Evolutionary conservation across 116 monocot genomes (phyloP).

Genomic region (Cymodocea nodosa): DNA sequence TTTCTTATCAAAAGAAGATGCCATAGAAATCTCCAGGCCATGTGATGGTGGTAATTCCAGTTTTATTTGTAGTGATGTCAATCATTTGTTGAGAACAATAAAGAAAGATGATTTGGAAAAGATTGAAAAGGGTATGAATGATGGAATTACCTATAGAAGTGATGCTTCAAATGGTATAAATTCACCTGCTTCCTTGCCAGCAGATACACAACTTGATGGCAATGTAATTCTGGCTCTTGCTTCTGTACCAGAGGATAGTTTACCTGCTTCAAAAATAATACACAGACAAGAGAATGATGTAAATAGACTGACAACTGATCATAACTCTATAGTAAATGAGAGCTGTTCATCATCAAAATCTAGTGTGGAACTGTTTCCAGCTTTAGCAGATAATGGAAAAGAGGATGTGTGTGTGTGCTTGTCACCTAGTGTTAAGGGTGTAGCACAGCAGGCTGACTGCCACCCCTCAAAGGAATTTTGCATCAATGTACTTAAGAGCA

Average conservation of each 20-base stretch:
- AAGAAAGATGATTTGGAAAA: not conserved
- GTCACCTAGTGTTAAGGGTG: constrained; percentile 15
- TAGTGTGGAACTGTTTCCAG: constrained; percentile 9
- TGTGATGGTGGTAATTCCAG: constrained; percentile 1
- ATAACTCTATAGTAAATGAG: constrained; percentile 9
- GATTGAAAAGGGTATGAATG: not conserved
- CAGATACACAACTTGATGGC: constrained; percentile 1
- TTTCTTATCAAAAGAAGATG: constrained; percentile 16
- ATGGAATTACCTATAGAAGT: not conserved
- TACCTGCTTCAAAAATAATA: not conserved
- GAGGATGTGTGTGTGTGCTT: constrained; percentile 27
- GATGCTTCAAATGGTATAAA: constrained; percentile 2
- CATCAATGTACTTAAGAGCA: constrained; percentile 23
- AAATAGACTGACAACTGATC: constrained; percentile 1
- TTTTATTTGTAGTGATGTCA: not conserved
- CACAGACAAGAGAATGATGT: not conserved
- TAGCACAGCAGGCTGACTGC: constrained; percentile 7
- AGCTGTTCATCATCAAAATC: constrained; percentile 27
- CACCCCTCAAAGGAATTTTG: constrained; percentile 30
- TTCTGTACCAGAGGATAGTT: not conserved
- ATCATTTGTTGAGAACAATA: not conserved
- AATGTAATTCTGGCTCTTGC: not conserved
- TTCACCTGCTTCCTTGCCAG: not conserved
- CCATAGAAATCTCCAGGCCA: not conserved
- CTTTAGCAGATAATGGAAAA: constrained; percentile 10